Conservation (phyloP, 495 filamentous ascomycete genomes). For the Letharia columbiana region DNA sequence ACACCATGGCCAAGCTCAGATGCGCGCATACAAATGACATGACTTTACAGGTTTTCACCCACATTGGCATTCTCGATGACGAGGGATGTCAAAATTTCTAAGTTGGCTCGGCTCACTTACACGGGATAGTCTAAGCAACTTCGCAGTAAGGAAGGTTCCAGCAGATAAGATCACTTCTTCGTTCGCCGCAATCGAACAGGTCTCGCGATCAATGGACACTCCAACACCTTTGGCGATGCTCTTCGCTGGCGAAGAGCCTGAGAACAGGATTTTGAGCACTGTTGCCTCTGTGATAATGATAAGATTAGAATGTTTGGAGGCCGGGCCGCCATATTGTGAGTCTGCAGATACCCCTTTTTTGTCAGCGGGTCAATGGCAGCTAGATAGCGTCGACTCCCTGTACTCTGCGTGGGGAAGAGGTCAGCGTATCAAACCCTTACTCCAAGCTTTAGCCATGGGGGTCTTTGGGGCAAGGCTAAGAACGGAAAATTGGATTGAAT, state of each 20-base stretch:
- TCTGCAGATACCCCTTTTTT: background rate
- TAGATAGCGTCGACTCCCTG: background rate
- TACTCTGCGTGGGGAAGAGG: background rate
- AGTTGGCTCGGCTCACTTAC: background rate
- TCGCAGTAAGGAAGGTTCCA: background rate
- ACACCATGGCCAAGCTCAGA: background rate
- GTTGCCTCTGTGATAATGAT: background rate
- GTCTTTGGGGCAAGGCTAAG: background rate
- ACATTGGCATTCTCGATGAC: background rate
- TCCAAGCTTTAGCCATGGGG: background rate
- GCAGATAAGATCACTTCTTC: background rate
- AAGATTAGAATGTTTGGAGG: background rate
- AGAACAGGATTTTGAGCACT: background rate
- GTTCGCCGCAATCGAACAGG: background rate
- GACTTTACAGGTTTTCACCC: background rate
- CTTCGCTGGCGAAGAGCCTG: background rate
- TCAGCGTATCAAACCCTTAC: background rate
- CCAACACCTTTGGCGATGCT: background rate
- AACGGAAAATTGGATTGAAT: background rate
- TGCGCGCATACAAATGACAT: background rate
- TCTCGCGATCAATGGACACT: background rate
- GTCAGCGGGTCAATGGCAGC: background rate
- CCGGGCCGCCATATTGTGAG: background rate
- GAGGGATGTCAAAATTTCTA: background rate
- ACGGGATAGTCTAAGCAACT: background rate